A percentile compares a stretch with the other conserved stretches of the same genome.
These are phyloP conservation scores for Penicillium brevicompactum DNA, from an alignment of 2,329 filamentous ascomycete species.

Conservation along the genomic window DNA sequence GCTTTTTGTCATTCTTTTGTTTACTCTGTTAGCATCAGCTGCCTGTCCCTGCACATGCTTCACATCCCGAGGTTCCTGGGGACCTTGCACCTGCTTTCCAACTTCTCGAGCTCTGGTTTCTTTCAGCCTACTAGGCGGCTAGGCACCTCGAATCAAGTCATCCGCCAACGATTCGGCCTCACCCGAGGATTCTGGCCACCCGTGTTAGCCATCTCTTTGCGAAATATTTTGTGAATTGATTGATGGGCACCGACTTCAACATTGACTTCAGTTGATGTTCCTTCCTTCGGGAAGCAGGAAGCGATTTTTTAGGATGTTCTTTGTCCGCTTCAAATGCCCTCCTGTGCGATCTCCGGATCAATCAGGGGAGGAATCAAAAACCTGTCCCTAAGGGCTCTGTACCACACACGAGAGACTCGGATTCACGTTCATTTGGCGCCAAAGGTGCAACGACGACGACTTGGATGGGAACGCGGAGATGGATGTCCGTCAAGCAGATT, in stretches of 20 bases:
- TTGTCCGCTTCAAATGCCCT: slow-evolving; percentile 81
- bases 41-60: slow-evolving; percentile 52
- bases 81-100: slow-evolving; percentile 43
- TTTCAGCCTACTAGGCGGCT: slow-evolving; percentile 23
- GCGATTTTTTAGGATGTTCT: slow-evolving; percentile 95
- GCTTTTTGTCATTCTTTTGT: slow-evolving; percentile 16
- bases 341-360: slow-evolving; percentile 44
- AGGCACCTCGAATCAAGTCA: slow-evolving; percentile 56
- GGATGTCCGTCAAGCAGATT: slow-evolving; percentile 14
- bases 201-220: slow-evolving; percentile 67
- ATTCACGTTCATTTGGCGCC: slow-evolving; percentile 12
- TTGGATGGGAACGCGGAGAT: slow-evolving; percentile 31
- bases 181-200: slow-evolving; percentile 58
- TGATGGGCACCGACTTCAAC: slow-evolving; percentile 59
- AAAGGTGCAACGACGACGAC: slow-evolving; percentile 15
- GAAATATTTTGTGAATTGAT: slow-evolving; percentile 55
- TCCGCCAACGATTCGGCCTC: slow-evolving; percentile 55
- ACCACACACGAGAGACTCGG: slow-evolving; percentile 69
- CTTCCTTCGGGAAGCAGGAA: slow-evolving; percentile 50
- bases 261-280: slow-evolving; percentile 29
- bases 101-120: slow-evolving; percentile 29
- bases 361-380: slow-evolving; percentile 86
- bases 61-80: slow-evolving; percentile 45
- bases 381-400: slow-evolving; percentile 86
- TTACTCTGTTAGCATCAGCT: slow-evolving; percentile 14